Evolutionary conservation across 495 filamentous ascomycete genomes (phyloP), one percentile per base, ranked within the genome.

Genomic region (Pseudoneurospora amorphoporcata): DNA sequence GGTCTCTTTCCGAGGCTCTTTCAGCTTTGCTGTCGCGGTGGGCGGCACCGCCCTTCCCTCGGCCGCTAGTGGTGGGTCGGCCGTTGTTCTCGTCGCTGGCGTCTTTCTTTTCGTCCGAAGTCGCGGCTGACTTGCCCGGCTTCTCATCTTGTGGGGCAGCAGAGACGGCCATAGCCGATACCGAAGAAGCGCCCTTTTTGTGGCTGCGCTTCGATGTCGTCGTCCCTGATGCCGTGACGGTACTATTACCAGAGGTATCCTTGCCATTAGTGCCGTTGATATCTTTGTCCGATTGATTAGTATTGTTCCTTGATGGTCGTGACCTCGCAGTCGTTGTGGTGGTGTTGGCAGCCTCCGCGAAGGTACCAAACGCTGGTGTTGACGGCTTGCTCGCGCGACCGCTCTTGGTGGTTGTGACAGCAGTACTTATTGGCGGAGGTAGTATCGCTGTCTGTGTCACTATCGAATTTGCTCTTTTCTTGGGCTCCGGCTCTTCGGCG

Each of bases 301-400:
- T 53, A 45, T 69, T 69, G 23, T 74, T 79, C 23, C 79, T 70
- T 3, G 79, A 77, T 6, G 78, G 73, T 43, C 79, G 39, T 4
- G 78, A 78, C 32, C 79, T 71, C 10, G 75, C 68, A 17, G 35
- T 39, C 0, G 74, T 69, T 10, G 75, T 75, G 39, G 71, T 58
- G 39, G 83, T 80, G 42, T 81, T 76, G 6, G 77, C 74, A 16
- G 81, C 78, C 16, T 88, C 86, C 39, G 86, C 84, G 70, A 87
- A 88, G 8, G 82, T 83, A 61, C 83, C 81, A 35, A 86, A 73
- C 3, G 86, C 86, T 10, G 87, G 87, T 3, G 87, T 89, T 17
- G 86, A 90, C 2, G 88, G 92, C 78, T 93, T 94, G 76, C 86
- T 88, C 7, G 86, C 85, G 70, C 86, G 81, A 23, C 86, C 86